Percentiles rank a stretch among this genome's conserved stretches.
These are phyloP conservation scores for Trichodelitschia bisporula DNA, from an alignment of 495 filamentous ascomycete genomes.

Conservation along the genomic window DNA sequence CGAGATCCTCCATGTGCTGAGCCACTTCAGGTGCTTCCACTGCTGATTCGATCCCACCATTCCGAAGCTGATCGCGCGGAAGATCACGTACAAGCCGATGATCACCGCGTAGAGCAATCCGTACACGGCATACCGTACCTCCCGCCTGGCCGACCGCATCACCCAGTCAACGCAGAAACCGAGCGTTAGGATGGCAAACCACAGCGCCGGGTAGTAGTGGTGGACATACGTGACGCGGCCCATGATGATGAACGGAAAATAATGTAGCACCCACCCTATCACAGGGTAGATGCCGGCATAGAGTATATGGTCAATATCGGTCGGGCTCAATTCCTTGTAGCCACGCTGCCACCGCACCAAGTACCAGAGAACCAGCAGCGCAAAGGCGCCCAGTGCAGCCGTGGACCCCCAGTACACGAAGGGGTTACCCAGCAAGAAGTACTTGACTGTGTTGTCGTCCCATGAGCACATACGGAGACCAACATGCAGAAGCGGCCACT, in stretches of 20 bases:
- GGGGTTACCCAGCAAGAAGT: constrained; percentile 94
- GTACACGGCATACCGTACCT: constrained; percentile 37
- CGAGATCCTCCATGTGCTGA: constrained; percentile 39
- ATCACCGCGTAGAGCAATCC: constrained; percentile 41
- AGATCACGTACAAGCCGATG: constrained; percentile 63
- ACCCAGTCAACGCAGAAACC: constrained; percentile 81
- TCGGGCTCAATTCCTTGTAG: constrained; percentile 54
- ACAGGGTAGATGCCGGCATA: constrained; percentile 81
- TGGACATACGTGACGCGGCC: constrained; percentile 96
- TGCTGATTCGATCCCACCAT: constrained; percentile 69
- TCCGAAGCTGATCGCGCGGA: constrained; percentile 89
- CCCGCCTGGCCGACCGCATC: constrained; percentile 33
- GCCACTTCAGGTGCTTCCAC: constrained; percentile 87
- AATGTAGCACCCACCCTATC: constrained; percentile 89
- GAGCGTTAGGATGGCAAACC: constrained; percentile 77
- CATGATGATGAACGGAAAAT: constrained; percentile 89
- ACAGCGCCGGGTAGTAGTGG: constrained; percentile 97
- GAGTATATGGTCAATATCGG: constrained; percentile 77
- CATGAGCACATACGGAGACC: constrained; percentile 95
- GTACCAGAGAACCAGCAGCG: constrained; percentile 54
- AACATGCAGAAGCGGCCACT: constrained; percentile 91
- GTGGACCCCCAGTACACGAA: constrained; percentile 91
- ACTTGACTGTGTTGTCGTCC: constrained; percentile 89
- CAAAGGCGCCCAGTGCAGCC: constrained; percentile 45
- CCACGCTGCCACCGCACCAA: constrained; percentile 89